Evolutionary conservation across 148 eudicot genomes (phyloP).

Genomic region (Amaranthus hypochondriacus): DNA sequence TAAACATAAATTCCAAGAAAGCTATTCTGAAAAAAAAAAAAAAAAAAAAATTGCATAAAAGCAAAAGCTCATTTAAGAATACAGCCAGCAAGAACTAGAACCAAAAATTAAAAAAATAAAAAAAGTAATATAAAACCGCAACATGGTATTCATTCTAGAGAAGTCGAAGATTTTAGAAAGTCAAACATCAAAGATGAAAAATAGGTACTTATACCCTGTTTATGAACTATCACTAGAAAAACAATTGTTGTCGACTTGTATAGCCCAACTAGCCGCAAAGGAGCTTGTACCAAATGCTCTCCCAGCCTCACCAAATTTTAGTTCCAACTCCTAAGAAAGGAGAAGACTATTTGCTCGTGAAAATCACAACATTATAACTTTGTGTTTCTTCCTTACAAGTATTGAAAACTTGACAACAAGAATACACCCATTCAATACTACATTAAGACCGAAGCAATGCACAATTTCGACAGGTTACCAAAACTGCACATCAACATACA

Average conservation of each 20-base stretch:
- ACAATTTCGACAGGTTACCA: not conserved
- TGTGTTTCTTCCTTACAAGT: not conserved
- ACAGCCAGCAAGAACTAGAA: not conserved
- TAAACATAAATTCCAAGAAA: not conserved
- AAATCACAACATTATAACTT: not conserved
- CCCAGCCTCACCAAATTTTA: not conserved
- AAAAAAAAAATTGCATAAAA: not conserved
- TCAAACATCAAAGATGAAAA: not conserved
- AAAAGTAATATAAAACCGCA: too few relatives aligned
- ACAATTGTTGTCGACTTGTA: not conserved
- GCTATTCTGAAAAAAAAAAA: not conserved
- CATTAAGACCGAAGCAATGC: not conserved
- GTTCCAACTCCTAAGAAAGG: not conserved
- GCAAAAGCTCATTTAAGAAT: not conserved
- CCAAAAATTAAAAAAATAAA: not conserved
- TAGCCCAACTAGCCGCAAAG: not conserved
- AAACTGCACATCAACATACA: not conserved
- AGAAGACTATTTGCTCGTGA: not conserved
- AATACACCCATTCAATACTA: not conserved
- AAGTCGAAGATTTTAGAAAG: not conserved
- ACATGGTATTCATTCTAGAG: not conserved
- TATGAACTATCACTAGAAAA: not conserved
- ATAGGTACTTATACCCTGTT: not conserved
- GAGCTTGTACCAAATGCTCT: not conserved
- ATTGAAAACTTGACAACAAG: not conserved